Evolutionary conservation across 176 grass and related monocot genomes (phyloP).

Genomic region (Alloteropsis semialata): DNA sequence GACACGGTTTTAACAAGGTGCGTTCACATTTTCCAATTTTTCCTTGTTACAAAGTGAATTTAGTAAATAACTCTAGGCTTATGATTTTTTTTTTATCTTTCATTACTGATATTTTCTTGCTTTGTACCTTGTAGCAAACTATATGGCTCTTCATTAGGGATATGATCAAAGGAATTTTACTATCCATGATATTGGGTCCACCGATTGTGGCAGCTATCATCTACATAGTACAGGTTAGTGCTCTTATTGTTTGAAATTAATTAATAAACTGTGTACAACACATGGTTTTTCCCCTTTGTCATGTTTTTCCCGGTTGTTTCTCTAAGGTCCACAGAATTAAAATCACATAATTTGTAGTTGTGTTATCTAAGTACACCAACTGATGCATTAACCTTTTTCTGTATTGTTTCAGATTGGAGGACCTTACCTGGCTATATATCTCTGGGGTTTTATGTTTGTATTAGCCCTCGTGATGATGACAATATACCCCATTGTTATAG

Average conservation of each 20-base stretch:
- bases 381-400: constrained; percentile 16
- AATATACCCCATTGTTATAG: constrained; percentile 86
- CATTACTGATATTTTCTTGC: constrained; percentile 23
- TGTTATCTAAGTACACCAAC: not conserved
- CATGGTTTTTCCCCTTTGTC: constrained; percentile 7
- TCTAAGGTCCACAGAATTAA: not conserved
- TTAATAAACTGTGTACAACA: not conserved
- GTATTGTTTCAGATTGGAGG: constrained; percentile 89
- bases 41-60: constrained; percentile 2
- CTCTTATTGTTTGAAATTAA: constrained; percentile 20
- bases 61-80: not conserved
- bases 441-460: constrained; percentile 96
- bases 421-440: constrained; percentile 96
- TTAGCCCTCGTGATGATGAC: constrained; percentile 93
- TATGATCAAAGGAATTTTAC: constrained; percentile 85
- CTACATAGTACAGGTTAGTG: constrained; percentile 81
- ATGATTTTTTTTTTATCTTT: not conserved
- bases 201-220: constrained; percentile 94
- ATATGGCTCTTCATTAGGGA: constrained; percentile 91
- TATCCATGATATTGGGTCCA: constrained; percentile 77
- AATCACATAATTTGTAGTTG: not conserved
- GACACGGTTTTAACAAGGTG: constrained; percentile 98
- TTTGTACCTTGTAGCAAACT: constrained; percentile 68
- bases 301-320: not conserved
- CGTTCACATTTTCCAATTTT: not conserved